phyloP scores from a whole-genome alignment of 1,284 basidiomycete species.

The Pascua sp. region DNA sequence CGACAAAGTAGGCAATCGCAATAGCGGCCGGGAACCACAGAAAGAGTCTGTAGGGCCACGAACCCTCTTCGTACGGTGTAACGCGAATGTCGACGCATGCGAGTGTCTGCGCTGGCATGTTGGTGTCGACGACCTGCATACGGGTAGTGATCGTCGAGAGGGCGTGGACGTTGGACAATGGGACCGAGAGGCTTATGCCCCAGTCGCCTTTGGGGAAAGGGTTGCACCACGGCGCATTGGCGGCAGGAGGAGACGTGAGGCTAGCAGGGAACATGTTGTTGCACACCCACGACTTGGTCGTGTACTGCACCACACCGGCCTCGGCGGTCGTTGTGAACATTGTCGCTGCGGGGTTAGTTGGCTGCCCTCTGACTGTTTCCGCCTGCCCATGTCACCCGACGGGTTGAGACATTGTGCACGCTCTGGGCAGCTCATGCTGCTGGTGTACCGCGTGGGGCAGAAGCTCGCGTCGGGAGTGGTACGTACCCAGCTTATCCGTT shows the following conservation, averaged over 20 bases:
- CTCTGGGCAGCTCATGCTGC: not conserved
- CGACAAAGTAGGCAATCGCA: constrained; percentile 72
- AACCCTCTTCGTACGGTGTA: constrained; percentile 65
- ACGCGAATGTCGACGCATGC: constrained; percentile 75
- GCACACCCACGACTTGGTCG: constrained; percentile 71
- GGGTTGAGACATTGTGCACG: too few species aligned
- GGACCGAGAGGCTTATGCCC: constrained; percentile 73
- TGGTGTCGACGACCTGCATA: constrained; percentile 82
- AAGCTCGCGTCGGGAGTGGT: not conserved
- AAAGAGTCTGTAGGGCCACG: constrained; percentile 69
- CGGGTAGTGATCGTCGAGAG: constrained; percentile 80
- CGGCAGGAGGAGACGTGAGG: constrained; percentile 52
- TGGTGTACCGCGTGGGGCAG: too few species aligned
- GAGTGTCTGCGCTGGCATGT: constrained; percentile 62
- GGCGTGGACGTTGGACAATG: constrained; percentile 65
- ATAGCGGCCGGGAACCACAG: constrained; percentile 78
- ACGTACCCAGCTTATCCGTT: constrained; percentile 63
- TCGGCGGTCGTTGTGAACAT: constrained; percentile 76
- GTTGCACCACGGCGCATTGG: constrained; percentile 65
- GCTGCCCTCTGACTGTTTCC: not conserved
- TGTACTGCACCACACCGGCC: constrained; percentile 69
- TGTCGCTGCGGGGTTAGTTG: constrained; percentile 58
- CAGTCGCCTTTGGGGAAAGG: constrained; percentile 65
- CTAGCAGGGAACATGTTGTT: constrained; percentile 66
- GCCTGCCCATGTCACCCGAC: not conserved